Percentiles rank a stretch among this genome's conserved stretches.
Conservation (phyloP, 139 green algal species). For the Closterium sp. region DNA sequence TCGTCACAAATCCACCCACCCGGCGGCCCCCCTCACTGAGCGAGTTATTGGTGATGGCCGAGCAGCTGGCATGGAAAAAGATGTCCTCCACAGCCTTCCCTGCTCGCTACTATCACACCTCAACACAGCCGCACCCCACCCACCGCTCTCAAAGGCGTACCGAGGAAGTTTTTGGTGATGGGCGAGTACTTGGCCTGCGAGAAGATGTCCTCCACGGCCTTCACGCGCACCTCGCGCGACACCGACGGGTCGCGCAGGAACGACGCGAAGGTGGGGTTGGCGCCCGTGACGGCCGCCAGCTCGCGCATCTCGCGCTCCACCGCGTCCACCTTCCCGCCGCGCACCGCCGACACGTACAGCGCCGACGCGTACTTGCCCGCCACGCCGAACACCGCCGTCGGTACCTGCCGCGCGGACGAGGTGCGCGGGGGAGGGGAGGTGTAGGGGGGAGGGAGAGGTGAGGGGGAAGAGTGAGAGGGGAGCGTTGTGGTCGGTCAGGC, state of each 20-base stretch:
- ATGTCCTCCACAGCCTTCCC: background rate
- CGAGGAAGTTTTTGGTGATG: conserved; percentile 41
- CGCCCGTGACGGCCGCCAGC: background rate
- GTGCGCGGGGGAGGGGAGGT: background rate
- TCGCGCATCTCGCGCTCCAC: conserved; percentile 39
- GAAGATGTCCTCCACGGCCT: conserved; percentile 36
- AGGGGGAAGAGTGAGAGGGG: too few species aligned
- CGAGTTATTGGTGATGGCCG: too few species aligned
- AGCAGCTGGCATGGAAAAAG: too few species aligned
- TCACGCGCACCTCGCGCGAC: background rate
- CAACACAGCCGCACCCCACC: background rate
- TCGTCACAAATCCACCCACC: too few species aligned
- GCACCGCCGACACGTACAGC: conserved; percentile 44
- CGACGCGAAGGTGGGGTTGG: conserved; percentile 11
- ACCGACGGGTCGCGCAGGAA: conserved; percentile 40
- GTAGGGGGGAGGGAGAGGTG: too few species aligned
- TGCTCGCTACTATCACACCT: background rate
- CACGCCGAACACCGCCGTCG: conserved; percentile 25
- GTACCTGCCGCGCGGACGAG: background rate
- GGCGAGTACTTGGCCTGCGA: conserved; percentile 4
- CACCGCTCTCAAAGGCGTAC: background rate
- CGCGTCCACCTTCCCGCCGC: conserved; percentile 25
- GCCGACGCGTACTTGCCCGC: conserved; percentile 47
- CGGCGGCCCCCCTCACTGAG: too few species aligned
- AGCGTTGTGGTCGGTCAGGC: too few species aligned